A percentile compares a stretch with the other conserved stretches of the same genome.
phyloP scores from a whole-genome alignment of 345 rosid genomes.

The Mangifera indica region DNA sequence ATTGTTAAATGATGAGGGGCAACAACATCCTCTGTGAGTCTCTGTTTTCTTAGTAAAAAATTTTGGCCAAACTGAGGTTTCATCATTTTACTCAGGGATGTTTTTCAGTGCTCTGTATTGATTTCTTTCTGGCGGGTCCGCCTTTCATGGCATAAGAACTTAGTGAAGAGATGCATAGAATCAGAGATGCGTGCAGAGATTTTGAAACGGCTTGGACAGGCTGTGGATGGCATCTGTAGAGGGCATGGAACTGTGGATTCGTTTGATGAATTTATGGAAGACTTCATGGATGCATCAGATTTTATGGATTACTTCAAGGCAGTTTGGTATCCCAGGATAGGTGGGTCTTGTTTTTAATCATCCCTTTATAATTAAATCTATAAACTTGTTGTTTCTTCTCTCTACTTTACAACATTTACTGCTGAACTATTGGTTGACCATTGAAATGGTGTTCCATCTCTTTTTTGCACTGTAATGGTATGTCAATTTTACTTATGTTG shows the following conservation, averaged over 20 bases:
- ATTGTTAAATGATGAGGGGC: not conserved
- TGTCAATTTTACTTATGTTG: not conserved
- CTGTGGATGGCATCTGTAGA: conserved; percentile 63
- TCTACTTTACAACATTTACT: not conserved
- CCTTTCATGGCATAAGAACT: conserved; percentile 86
- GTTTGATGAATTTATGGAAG: conserved; percentile 62
- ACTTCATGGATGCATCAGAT: conserved; percentile 51
- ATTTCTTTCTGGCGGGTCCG: conserved; percentile 85
- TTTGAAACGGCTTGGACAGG: conserved; percentile 58
- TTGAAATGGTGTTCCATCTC: not conserved
- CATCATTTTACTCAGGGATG: conserved; percentile 62
- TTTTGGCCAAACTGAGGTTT: conserved; percentile 11
- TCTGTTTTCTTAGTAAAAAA: conserved; percentile 3
- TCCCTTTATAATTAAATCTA: not conserved
- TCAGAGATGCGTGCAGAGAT: conserved; percentile 56
- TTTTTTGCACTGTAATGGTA: not conserved
- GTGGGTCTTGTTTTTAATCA: conserved; percentile 32
- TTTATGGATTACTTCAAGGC: conserved; percentile 90
- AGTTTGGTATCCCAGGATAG: conserved; percentile 77
- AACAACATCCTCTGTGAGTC: not conserved
- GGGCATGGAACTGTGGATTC: conserved; percentile 45
- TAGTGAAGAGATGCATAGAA: conserved; percentile 72
- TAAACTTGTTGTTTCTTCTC: not conserved
- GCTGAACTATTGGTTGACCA: not conserved
- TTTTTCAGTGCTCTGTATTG: conserved; percentile 82